Percentiles rank a stretch among this genome's conserved stretches.
These are phyloP conservation scores for Physocladia obscura DNA, from an alignment of 192 early-diverging fungal species.

Conservation along the genomic window DNA sequence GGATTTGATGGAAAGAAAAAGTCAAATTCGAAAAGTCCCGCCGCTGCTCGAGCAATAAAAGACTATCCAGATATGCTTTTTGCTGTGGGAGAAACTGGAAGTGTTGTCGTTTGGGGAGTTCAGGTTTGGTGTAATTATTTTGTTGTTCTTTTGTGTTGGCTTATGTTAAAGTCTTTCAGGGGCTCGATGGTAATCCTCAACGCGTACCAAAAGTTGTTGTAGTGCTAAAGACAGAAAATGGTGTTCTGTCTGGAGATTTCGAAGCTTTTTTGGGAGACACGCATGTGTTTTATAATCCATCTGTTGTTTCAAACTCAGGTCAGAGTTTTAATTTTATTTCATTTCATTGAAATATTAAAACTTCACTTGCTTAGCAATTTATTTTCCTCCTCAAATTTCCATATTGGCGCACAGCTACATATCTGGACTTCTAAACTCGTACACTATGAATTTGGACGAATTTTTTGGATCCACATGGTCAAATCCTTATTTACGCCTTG, in stretches of 20 bases:
- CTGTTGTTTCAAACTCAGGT: constrained; percentile 45
- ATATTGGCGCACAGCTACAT: constrained; percentile 55
- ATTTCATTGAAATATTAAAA: not conserved
- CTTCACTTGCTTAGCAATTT: constrained; percentile 27
- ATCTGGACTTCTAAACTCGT: constrained; percentile 64
- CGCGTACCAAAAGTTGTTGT: constrained; percentile 67
- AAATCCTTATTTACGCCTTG: constrained; percentile 54
- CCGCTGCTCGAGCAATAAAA: constrained; percentile 10
- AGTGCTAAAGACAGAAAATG: constrained; percentile 60
- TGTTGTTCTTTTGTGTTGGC: too few relatives aligned
- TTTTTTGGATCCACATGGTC: constrained; percentile 67
- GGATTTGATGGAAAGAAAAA: not conserved
- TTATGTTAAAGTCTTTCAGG: constrained; percentile 18
- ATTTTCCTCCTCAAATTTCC: constrained; percentile 58
- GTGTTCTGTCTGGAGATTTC: constrained; percentile 53
- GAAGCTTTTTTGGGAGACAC: constrained; percentile 59
- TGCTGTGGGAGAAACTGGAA: constrained; percentile 67
- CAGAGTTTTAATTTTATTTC: not conserved
- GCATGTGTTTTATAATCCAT: constrained; percentile 47
- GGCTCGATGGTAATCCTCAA: constrained; percentile 57
- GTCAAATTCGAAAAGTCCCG: not conserved
- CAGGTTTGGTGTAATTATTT: constrained; percentile 50
- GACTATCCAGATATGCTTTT: constrained; percentile 80
- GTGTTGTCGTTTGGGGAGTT: constrained; percentile 76
- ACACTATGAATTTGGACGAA: constrained; percentile 74